These are phyloP conservation scores for Pseudogymnoascus destructans DNA, from an alignment of 2,329 filamentous ascomycete genomes.

Conservation along the genomic window DNA sequence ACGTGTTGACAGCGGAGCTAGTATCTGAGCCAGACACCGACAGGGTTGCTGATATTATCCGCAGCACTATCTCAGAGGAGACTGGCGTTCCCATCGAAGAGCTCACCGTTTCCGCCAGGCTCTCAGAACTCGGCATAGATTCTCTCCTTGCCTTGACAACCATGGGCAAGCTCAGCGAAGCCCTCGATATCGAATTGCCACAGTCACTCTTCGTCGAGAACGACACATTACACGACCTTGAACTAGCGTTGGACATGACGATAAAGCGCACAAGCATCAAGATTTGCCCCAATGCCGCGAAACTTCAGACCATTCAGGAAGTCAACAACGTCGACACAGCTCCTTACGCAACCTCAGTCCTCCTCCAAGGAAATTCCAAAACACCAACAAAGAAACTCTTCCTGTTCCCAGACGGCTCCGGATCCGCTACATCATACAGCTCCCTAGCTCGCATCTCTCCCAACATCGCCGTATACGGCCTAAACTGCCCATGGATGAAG, in stretches of 20 bases:
- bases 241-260: background rate
- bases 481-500: slow-evolving; percentile 31
- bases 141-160: slow-evolving; percentile 7
- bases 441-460: slow-evolving; percentile 24
- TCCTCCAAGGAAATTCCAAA: slow-evolving; percentile 26
- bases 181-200: slow-evolving; percentile 9
- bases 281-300: background rate
- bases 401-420: slow-evolving; percentile 34
- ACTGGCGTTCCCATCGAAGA: background rate
- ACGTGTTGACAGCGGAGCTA: background rate
- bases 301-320: background rate
- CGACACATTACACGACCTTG: background rate
- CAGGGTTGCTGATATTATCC: background rate
- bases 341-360: slow-evolving; percentile 20
- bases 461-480: slow-evolving; percentile 27
- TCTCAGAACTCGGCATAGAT: slow-evolving; percentile 10
- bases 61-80: slow-evolving; percentile 9
- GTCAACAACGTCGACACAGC: background rate
- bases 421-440: slow-evolving; percentile 31
- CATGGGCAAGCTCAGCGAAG: slow-evolving; percentile 2
- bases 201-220: slow-evolving; percentile 4
- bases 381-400: slow-evolving; percentile 22
- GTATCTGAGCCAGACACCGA: background rate
- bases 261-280: background rate
- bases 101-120: background rate